Base-by-base conservation (phyloP, 2,329 filamentous ascomycete genomes). In the Alternaria burnsii region DNA sequence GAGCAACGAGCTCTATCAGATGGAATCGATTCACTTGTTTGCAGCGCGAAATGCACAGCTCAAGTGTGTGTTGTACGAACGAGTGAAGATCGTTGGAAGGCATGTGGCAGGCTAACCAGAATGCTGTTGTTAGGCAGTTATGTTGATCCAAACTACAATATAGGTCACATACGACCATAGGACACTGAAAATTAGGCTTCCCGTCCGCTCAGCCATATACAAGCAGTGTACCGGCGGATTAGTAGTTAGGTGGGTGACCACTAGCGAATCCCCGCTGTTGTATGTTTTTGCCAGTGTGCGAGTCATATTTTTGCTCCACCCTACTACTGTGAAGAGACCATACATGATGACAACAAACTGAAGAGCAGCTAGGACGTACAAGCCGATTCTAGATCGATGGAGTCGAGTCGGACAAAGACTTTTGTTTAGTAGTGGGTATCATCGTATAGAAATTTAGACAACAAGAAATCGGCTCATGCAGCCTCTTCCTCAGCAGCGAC, bases 361-460 rank as follows among this genome's bases (percentile, higher is more conserved):
- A 18, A 20, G 38, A 11, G 10, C 8, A 20, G 22, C 11, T 9
- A n/a, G 4, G 10, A 20, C 12, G 18, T 9, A 41, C 10, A 22
- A 22, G 18, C 11, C 9, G 10, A 18, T 20, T 20, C 20, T 12
- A n/a, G 3, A 22, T 32, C 14, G 12, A 20, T 24, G 18, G 30
- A 12, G 3, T 32, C 14, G 8, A 24, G 14, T 42, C 14, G n/a
- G 20, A 6, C 5, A 28, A n/a, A n/a, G n/a, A 43, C 11, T n/a
- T 10, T 30, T 53, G 38, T 14, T 43, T 41, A 18, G 14, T 46
- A 55, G 52, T 47, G 58, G 61, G 55, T 63, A 63, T 63, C 61
- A 61, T 52, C 16, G 34, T 46, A 34, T 38, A 32, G 22, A 43
- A 26, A 14, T 30, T 16, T 24, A 16, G 28, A 55, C 18, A 30